Evolutionary conservation across 2,329 filamentous ascomycete genomes (phyloP), one percentile per base, ranked within the genome.

Genomic region (Rasamsonia emersonii): DNA sequence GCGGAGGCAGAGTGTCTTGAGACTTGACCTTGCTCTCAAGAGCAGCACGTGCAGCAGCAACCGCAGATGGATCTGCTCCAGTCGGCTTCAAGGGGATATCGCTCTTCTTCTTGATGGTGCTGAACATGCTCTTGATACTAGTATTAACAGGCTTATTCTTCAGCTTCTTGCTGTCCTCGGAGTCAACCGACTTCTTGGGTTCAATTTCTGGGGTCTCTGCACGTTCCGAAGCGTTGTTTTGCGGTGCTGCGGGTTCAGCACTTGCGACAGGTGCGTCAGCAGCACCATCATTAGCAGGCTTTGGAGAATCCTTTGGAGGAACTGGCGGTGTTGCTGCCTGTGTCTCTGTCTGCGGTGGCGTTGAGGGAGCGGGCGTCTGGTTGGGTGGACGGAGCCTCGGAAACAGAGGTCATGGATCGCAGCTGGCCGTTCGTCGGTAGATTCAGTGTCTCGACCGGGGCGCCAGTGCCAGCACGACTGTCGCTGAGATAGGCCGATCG

Each of bases 401-500:
- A 28, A 14, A 36, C 19, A 30, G 31, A 24, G 4, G 38, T 30
- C 30, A 26, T 36, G 21, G 30, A 15, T 27, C 15, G 29, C 18
- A n/a, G n/a, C 18, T 39, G 58, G 33, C 67, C 65, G 21, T 58
- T 59, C 11, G 42, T 25, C 3, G 45, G 37, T 11, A 48, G 43
- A 14, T 42, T 49, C 19, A 68, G 58, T 9, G 67, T 62, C 10
- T 68, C 63, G 24, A 64, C 59, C 2, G 64, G 67, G 13, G 64
- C 41, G 9, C 84, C 84, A 37, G 75, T 82, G 14, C 88, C 86
- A 24, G 82, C 78, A 43, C 70, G 75, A 28, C 64, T 66, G 51
- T 93, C 79, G 27, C 77, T 75, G 31, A 96, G 69, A 58, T 96
- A 96, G n/a, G 84, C 78, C 42, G 85, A 78, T 33, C 86, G 79